Evolutionary conservation across 176 grass and related monocot species (phyloP).

Genomic region (Oryza australiensis): DNA sequence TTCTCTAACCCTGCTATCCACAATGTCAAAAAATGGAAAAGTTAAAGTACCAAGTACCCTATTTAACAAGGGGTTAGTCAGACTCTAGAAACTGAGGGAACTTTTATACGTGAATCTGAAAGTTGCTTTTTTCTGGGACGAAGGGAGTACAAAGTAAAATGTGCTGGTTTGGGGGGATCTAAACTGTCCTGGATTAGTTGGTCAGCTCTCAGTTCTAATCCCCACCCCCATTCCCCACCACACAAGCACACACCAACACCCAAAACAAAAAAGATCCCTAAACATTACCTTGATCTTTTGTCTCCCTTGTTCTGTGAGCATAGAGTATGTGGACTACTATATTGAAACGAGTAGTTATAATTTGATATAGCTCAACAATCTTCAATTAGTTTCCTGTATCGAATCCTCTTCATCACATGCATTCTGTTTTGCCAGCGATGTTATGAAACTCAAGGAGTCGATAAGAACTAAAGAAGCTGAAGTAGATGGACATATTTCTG

Average conservation of each 20-base stretch:
- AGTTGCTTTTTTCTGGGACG: too few relatives aligned
- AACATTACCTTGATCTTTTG: neutral
- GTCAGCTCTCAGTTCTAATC: neutral
- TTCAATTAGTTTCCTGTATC: slow-evolving; percentile 17
- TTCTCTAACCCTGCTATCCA: slow-evolving; percentile 4
- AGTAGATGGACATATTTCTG: slow-evolving; percentile 82
- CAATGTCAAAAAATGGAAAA: neutral
- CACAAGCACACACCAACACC: neutral
- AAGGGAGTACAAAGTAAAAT: neutral
- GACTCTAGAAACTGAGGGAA: neutral
- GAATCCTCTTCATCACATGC: neutral
- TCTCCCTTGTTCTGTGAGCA: neutral
- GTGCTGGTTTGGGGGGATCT: neutral
- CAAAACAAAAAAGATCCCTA: neutral
- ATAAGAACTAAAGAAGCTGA: slow-evolving; percentile 91
- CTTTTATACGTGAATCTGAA: too few relatives aligned
- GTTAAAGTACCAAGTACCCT: neutral
- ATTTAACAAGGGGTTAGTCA: neutral
- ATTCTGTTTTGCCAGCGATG: slow-evolving; percentile 63
- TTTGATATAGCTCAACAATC: neutral
- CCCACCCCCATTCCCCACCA: neutral
- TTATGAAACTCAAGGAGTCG: slow-evolving; percentile 78
- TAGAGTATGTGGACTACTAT: neutral
- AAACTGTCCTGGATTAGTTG: neutral
- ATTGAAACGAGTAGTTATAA: slow-evolving; percentile 10